A percentile compares a stretch with the other conserved stretches of the same genome.
These are phyloP conservation scores for Sordaria brevicollis DNA, from an alignment of 495 filamentous ascomycete genomes.

Conservation along the genomic window DNA sequence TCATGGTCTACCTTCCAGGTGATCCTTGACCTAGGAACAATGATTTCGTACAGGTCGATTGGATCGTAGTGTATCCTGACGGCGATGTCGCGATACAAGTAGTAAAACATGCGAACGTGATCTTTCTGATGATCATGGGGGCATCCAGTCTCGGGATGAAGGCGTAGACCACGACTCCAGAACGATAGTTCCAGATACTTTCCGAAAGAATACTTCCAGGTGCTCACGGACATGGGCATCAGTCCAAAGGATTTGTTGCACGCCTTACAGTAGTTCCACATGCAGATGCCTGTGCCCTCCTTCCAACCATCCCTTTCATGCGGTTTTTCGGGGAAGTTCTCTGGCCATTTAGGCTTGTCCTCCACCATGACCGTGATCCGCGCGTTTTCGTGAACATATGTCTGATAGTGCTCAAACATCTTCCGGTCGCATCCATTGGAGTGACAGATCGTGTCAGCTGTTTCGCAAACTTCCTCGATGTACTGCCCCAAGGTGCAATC, in stretches of 20 bases:
- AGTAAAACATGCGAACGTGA: slow-evolving; percentile 86
- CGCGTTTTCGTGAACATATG: slow-evolving; percentile 94
- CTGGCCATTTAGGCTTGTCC: slow-evolving; percentile 40
- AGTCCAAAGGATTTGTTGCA: slow-evolving; percentile 84
- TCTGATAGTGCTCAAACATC: slow-evolving; percentile 89
- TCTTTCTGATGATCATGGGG: slow-evolving; percentile 88
- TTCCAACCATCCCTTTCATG: slow-evolving; percentile 28
- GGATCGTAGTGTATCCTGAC: slow-evolving; percentile 85
- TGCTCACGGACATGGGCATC: slow-evolving; percentile 86
- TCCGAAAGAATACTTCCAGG: slow-evolving; percentile 97
- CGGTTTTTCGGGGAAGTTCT: slow-evolving; percentile 32
- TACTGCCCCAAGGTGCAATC: slow-evolving; percentile 94
- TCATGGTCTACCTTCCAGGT: slow-evolving; percentile 98
- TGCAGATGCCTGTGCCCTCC: slow-evolving; percentile 59
- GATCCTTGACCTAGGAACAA: slow-evolving; percentile 78
- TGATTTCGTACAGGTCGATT: slow-evolving; percentile 88
- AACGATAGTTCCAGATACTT: slow-evolving; percentile 97
- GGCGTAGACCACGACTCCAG: slow-evolving; percentile 76
- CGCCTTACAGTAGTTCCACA: slow-evolving; percentile 95
- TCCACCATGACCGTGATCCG: slow-evolving; percentile 84
- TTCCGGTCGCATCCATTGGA: slow-evolving; percentile 78
- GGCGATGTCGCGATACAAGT: slow-evolving; percentile 58
- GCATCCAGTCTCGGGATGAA: slow-evolving; percentile 67
- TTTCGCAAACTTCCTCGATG: slow-evolving; percentile 79
- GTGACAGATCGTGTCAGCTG: slow-evolving; percentile 62